Evolutionary conservation across 371 early-diverging fungal species (phyloP), one percentile per base, ranked within the genome.

Genomic region (Mortierella sp.): DNA sequence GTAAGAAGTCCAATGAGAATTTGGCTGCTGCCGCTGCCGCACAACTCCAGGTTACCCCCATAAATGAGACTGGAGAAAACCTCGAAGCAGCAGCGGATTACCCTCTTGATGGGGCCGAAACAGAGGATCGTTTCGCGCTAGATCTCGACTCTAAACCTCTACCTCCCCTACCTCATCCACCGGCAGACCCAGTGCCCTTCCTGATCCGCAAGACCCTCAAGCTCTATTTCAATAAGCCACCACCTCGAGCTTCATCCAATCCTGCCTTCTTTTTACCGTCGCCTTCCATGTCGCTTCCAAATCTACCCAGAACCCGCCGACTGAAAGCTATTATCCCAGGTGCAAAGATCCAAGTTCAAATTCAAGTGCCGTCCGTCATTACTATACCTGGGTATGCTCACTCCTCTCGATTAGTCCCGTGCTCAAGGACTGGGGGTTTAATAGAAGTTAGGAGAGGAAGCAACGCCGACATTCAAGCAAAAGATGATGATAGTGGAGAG

Each of bases 291-390:
- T 74, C 74, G 21, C 67, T 74, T 3, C 80, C 80, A 1, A 74
- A 60, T 13, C 62, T 79, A 13, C 80, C 80, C 40, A 71, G 71
- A 22, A 79, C 80, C 22, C 74, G 80, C n/a, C 67, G 72, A 13
- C 40, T 79, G 11, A 74, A 79, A 69, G 74, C 80, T 32, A 70
- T 74, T 36, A 74, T 79, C 36, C 80, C 80, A 10, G 80, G 80
- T 4, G 80, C 70, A 11, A 67, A 50, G 32, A 67, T 79, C 16
- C 80, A 79, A 36, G 80, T 79, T 15, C 75, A 74, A 57, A 70
- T 79, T 45, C 74, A 79, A 50, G 67, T 79, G n/a, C 80, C 80
- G 0, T 67, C 70, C 59, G 53, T 71, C 8, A 61, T 79, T 48
- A 53, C 67, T 21, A 74, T 79, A 16, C 74, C 71, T 28, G 72